A percentile compares a stretch with the other conserved stretches of the same genome.
phyloP scores from a whole-genome alignment of 306 rosid species.

The Corylus avellana region DNA sequence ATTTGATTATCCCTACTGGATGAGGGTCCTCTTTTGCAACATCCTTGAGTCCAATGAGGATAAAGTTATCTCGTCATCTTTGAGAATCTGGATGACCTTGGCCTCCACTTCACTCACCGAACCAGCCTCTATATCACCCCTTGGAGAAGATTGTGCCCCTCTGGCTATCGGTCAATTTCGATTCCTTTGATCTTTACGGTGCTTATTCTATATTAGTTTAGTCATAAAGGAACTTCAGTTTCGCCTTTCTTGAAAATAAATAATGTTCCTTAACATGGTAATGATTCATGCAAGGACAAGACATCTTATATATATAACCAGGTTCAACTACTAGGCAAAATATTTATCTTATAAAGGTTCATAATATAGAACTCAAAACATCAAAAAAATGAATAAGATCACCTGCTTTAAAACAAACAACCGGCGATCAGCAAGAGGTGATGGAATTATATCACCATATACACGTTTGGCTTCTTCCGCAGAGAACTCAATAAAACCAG shows the following conservation, averaged over 20 bases:
- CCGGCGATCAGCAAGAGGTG: constrained; percentile 79
- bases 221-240: no score
- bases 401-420: constrained; percentile 93
- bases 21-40: no score
- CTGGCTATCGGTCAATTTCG: no score
- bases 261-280: neutral
- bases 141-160: no score
- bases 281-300: neutral
- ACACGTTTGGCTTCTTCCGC: constrained; percentile 94
- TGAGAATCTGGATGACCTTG: no score
- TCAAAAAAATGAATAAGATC: constrained; percentile 26
- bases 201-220: no score
- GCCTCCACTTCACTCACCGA: no score
- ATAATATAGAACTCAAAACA: constrained; percentile 20
- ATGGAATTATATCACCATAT: constrained; percentile 92
- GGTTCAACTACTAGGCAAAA: neutral
- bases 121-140: no score
- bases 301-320: neutral
- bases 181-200: no score
- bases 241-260: neutral
- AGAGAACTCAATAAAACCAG: constrained; percentile 84
- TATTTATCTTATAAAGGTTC: neutral
- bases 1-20: no score
- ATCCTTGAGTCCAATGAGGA: no score
- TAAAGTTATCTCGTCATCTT: no score